Conservation (phyloP, 2,329 filamentous ascomycete species). For the Microascus cirrosus region DNA sequence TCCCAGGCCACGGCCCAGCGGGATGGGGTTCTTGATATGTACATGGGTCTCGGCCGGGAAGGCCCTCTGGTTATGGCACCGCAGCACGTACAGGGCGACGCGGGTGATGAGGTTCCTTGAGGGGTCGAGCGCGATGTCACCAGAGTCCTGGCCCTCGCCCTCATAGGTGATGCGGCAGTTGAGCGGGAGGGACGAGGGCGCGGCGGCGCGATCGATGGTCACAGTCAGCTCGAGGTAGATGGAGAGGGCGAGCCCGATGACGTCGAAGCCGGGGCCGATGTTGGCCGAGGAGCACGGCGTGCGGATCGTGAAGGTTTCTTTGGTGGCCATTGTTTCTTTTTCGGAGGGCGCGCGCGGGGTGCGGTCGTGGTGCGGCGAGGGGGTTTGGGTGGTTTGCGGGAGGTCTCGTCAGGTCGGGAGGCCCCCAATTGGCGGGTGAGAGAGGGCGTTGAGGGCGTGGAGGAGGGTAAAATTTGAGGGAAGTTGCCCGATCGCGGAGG, state of each 20-base stretch:
- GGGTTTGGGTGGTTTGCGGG: not conserved
- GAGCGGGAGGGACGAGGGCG: conserved; percentile 44
- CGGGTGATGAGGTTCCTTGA: conserved; percentile 88
- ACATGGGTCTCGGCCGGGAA: conserved; percentile 84
- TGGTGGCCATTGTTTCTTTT: conserved; percentile 10
- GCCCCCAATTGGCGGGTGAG: not conserved
- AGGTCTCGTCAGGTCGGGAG: not conserved
- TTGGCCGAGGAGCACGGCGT: conserved; percentile 94
- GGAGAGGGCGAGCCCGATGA: conserved; percentile 88
- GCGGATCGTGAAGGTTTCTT: conserved; percentile 59
- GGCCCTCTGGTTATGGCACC: conserved; percentile 75
- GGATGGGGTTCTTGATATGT: conserved; percentile 92
- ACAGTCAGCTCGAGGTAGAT: conserved; percentile 87
- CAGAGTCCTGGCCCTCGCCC: conserved; percentile 59
- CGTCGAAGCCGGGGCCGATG: conserved; percentile 95
- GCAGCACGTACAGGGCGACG: conserved; percentile 85
- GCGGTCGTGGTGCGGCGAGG: not conserved
- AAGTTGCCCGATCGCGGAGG: not conserved
- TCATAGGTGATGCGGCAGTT: conserved; percentile 91
- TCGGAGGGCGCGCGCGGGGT: not conserved
- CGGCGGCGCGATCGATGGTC: conserved; percentile 53
- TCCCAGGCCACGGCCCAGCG: conserved; percentile 83
- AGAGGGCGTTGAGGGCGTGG: not conserved
- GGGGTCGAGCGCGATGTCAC: conserved; percentile 71
- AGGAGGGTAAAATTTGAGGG: not conserved